A percentile compares a stretch with the other conserved stretches of the same genome.
These are phyloP conservation scores for Boletus pseudopeckii DNA, from an alignment of 768 basidiomycete genomes.

Conservation along the genomic window DNA sequence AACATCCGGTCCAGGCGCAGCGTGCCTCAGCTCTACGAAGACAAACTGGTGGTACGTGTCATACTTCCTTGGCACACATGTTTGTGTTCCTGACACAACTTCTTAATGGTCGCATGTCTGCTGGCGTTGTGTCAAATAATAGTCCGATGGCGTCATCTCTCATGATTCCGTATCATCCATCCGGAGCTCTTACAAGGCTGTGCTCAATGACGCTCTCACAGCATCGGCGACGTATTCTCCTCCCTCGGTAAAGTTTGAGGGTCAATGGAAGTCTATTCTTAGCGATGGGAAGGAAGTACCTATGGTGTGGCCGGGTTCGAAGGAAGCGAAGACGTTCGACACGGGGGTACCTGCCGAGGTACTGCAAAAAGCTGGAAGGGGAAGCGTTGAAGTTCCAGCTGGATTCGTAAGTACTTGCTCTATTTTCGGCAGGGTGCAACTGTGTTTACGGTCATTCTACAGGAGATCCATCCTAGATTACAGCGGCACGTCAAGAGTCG, in stretches of 20 bases:
- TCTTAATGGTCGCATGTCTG: not conserved
- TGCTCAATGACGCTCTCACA: conserved; percentile 61
- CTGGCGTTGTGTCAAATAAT: not conserved
- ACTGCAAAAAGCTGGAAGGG: conserved; percentile 59
- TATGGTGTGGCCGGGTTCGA: conserved; percentile 56
- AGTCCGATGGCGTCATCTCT: conserved; percentile 42
- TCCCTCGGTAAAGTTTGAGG: conserved; percentile 52
- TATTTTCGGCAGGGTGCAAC: not conserved
- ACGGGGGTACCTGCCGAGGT: conserved; percentile 61
- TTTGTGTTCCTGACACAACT: not conserved
- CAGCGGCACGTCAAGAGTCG: conserved; percentile 78
- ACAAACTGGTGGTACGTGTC: conserved; percentile 62
- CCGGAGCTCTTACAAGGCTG: conserved; percentile 55
- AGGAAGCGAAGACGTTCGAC: conserved; percentile 52
- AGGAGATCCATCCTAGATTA: conserved; percentile 80
- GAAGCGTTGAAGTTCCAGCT: conserved; percentile 58
- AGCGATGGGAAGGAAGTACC: conserved; percentile 15
- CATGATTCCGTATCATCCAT: conserved; percentile 45
- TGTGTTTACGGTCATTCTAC: not conserved
- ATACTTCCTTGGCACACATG: not conserved
- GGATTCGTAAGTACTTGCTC: conserved; percentile 54
- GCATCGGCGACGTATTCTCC: conserved; percentile 48
- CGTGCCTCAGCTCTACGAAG: conserved; percentile 80
- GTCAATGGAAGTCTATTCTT: conserved; percentile 54
- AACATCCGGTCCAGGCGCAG: conserved; percentile 74